Evolutionary conservation across 2,329 filamentous ascomycete species (phyloP).

Genomic region (Epichloe uncinata): DNA sequence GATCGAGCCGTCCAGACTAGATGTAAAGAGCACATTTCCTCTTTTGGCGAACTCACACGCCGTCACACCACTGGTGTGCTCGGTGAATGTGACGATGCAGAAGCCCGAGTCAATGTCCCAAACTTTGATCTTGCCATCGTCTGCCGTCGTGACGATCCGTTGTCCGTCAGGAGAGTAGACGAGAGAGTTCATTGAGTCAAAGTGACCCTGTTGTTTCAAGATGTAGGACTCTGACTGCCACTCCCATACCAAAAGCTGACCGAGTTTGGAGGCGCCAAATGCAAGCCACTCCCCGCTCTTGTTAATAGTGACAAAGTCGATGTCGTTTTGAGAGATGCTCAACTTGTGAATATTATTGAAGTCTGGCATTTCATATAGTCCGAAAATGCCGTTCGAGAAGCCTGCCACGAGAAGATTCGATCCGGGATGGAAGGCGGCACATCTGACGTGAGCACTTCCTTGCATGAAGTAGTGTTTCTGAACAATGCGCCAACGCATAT

Average conservation of each 20-base stretch:
- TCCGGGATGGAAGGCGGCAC: conserved; percentile 75
- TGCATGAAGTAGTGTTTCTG: conserved; percentile 91
- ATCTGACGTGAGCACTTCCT: conserved; percentile 72
- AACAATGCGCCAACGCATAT: conserved; percentile 83
- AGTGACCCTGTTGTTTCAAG: conserved; percentile 93
- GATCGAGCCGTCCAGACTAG: conserved; percentile 86
- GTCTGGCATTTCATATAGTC: conserved; percentile 87
- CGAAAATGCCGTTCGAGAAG: conserved; percentile 89
- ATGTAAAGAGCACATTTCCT: conserved; percentile 90
- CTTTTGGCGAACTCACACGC: conserved; percentile 90
- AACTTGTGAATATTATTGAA: conserved; percentile 89
- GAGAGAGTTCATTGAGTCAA: conserved; percentile 87
- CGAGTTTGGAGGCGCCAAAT: conserved; percentile 88
- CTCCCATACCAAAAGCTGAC: conserved; percentile 96
- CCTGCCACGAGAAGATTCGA: conserved; percentile 91
- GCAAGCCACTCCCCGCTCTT: conserved; percentile 93
- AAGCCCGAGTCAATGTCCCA: conserved; percentile 97
- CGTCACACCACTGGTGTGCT: conserved; percentile 89
- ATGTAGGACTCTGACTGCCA: conserved; percentile 99
- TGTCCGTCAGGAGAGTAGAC: conserved; percentile 91
- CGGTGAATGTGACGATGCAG: conserved; percentile 95
- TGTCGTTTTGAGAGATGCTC: conserved; percentile 93
- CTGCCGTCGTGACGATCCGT: conserved; percentile 81
- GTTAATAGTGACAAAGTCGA: conserved; percentile 90
- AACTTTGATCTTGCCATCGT: conserved; percentile 96